phyloP scores from a whole-genome alignment of 495 filamentous ascomycete genomes.

The Paragyromitra xinjiangensis region DNA sequence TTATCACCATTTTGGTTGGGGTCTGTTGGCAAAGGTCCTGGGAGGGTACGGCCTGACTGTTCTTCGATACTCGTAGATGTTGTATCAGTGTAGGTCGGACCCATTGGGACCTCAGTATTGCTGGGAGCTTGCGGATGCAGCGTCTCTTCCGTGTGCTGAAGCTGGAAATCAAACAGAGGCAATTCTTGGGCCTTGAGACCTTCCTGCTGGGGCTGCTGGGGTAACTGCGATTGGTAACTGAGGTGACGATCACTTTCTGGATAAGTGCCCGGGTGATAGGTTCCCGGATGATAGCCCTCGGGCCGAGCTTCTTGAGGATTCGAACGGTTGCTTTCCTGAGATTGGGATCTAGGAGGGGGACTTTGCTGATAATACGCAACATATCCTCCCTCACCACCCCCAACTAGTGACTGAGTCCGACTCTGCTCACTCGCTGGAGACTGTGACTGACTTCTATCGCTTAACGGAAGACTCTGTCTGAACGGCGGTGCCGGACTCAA shows the following conservation, averaged over 20 bases:
- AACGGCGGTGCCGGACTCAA: conserved; percentile 27
- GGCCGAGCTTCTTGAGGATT: not conserved
- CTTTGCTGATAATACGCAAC: conserved; percentile 32
- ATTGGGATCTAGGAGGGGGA: conserved; percentile 6
- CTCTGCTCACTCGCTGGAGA: conserved; percentile 18
- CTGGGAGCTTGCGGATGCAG: not conserved
- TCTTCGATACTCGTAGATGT: not conserved
- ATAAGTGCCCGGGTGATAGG: conserved; percentile 33
- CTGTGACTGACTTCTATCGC: conserved; percentile 24
- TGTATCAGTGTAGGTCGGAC: not conserved
- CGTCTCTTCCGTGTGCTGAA: not conserved
- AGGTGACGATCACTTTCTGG: conserved; percentile 33
- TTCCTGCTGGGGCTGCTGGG: conserved; percentile 13
- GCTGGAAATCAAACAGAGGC: conserved; percentile 34
- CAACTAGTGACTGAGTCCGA: conserved; percentile 15
- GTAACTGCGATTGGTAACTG: conserved; percentile 30
- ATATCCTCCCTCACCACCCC: conserved; percentile 23
- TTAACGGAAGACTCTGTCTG: conserved; percentile 24
- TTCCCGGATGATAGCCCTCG: conserved; percentile 31
- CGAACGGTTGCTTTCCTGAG: conserved; percentile 14
- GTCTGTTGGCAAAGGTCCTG: not conserved
- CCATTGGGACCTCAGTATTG: conserved; percentile 3
- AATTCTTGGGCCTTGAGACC: not conserved
- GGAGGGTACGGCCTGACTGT: conserved; percentile 7
- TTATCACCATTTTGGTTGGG: conserved; percentile 16